Evolutionary conservation across 2,329 filamentous ascomycete species (phyloP).

Genomic region (Sclerotiophoma versabilis): DNA sequence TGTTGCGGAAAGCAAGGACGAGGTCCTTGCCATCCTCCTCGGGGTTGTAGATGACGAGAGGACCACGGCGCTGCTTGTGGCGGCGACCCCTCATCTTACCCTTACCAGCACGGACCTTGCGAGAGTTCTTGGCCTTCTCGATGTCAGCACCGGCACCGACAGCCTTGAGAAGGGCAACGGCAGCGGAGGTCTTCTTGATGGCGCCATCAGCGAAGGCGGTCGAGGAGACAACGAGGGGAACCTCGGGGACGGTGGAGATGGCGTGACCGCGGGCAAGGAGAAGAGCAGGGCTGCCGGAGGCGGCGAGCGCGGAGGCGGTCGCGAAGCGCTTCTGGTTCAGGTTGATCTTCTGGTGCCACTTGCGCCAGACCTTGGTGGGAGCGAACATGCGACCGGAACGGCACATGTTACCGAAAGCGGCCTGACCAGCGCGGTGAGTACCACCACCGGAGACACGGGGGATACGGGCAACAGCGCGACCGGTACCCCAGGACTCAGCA

Average conservation of each 20-base stretch:
- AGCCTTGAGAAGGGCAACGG: constrained; percentile 85
- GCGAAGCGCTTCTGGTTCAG: constrained; percentile 99
- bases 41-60: constrained; percentile 96
- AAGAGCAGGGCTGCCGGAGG: constrained; percentile 92
- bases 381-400: constrained; percentile 99
- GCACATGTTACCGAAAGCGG: constrained; percentile 99
- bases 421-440: constrained; percentile 99
- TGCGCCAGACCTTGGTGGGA: constrained; percentile 99
- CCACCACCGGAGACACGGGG: constrained; percentile 99
- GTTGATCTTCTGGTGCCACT: constrained; percentile 99
- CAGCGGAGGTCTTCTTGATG: constrained; percentile 86
- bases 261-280: constrained; percentile 97
- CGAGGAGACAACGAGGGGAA: constrained; percentile 95
- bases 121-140: constrained; percentile 94
- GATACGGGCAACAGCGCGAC: constrained; percentile 98
- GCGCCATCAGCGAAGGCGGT: constrained; percentile 81
- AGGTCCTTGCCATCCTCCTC: constrained; percentile 95
- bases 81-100: constrained; percentile 97
- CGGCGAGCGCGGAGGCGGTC: constrained; percentile 95
- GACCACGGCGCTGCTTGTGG: constrained; percentile 96
- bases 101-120: constrained; percentile 98
- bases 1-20: constrained; percentile 95
- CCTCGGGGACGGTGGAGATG: constrained; percentile 89
- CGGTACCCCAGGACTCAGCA: constrained; percentile 99
- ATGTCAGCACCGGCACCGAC: constrained; percentile 90